Evolutionary conservation across 2,329 filamentous ascomycete genomes (phyloP).

Genomic region (Shiraia sp.): DNA sequence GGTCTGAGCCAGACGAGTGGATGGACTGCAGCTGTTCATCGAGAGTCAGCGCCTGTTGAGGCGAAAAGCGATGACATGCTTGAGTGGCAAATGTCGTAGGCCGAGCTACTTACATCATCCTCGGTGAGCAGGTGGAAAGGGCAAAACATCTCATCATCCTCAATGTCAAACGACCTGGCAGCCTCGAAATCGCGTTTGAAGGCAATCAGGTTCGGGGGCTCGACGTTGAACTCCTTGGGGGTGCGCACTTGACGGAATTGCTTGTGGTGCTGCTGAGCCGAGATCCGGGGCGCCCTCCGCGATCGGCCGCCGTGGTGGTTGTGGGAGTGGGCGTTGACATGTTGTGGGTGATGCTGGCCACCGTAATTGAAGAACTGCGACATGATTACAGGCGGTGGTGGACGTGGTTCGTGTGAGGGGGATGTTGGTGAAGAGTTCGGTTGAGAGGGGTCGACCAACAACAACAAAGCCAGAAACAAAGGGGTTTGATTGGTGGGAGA

Average conservation of each 20-base stretch:
- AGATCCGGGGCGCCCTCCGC: slow-evolving; percentile 79
- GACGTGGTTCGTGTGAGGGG: slow-evolving; percentile 14
- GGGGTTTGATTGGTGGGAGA: slow-evolving; percentile 16
- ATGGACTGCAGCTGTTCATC: slow-evolving; percentile 79
- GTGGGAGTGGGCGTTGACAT: slow-evolving; percentile 64
- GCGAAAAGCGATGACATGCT: slow-evolving; percentile 24
- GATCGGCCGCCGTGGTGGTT: slow-evolving; percentile 83
- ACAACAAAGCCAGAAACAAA: slow-evolving; percentile 33
- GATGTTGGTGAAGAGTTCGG: slow-evolving; percentile 22
- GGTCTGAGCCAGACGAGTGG: slow-evolving; percentile 85
- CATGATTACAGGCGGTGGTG: slow-evolving; percentile 42
- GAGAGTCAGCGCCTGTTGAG: slow-evolving; percentile 36
- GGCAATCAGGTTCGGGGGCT: slow-evolving; percentile 72
- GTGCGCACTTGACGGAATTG: slow-evolving; percentile 84
- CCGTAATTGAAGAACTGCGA: slow-evolving; percentile 55
- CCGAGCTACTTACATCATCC: slow-evolving; percentile 71
- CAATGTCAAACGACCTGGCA: slow-evolving; percentile 89
- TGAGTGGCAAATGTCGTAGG: slow-evolving; percentile 27
- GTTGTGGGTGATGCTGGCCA: slow-evolving; percentile 50
- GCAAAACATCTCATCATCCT: slow-evolving; percentile 96
- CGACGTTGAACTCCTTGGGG: slow-evolving; percentile 78
- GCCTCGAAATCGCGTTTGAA: slow-evolving; percentile 91
- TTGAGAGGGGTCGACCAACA: slow-evolving; percentile 17
- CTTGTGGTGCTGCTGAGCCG: slow-evolving; percentile 82
- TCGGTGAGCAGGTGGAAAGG: slow-evolving; percentile 84